Percentiles rank a stretch among this genome's conserved stretches.
These are phyloP conservation scores for Aaosphaeria arxii DNA, from an alignment of 2,329 filamentous ascomycete genomes.

Conservation along the genomic window DNA sequence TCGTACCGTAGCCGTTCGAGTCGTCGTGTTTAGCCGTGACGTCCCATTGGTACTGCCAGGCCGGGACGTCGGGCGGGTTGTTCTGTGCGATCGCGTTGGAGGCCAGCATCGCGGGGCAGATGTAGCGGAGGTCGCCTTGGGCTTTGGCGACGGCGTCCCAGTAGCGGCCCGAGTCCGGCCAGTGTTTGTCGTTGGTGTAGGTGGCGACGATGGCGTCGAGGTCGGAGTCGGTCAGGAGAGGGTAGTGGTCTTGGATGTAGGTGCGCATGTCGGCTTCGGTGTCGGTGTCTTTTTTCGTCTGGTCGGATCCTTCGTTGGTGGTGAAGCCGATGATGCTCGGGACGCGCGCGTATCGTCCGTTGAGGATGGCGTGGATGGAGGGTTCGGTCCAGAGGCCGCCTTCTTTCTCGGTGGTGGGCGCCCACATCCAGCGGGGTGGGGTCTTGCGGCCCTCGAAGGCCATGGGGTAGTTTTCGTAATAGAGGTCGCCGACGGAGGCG, in stretches of 20 bases:
- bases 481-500: slow-evolving; percentile 24
- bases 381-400: slow-evolving; percentile 29
- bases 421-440: slow-evolving; percentile 35
- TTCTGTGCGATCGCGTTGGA: slow-evolving; percentile 28
- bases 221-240: slow-evolving; percentile 53
- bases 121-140: slow-evolving; percentile 33
- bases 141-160: slow-evolving; percentile 34
- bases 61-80: slow-evolving; percentile 21
- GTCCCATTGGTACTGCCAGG: slow-evolving; percentile 35
- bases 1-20: slow-evolving; percentile 29
- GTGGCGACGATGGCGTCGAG: slow-evolving; percentile 29
- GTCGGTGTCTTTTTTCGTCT: slow-evolving; percentile 38
- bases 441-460: slow-evolving; percentile 26
- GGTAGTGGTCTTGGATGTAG: slow-evolving; percentile 37
- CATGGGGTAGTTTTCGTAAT: slow-evolving; percentile 34
- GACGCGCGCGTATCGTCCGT: slow-evolving; percentile 24
- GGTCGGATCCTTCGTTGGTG: slow-evolving; percentile 38
- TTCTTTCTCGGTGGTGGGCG: slow-evolving; percentile 25
- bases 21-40: slow-evolving; percentile 29
- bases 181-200: slow-evolving; percentile 33
- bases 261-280: slow-evolving; percentile 34
- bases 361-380: slow-evolving; percentile 24
- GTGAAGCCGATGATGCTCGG: slow-evolving; percentile 32
- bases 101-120: slow-evolving; percentile 30
- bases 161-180: slow-evolving; percentile 28